Conservation (phyloP, 2,329 filamentous ascomycete genomes). For the Dactylonectria macrodidyma region DNA sequence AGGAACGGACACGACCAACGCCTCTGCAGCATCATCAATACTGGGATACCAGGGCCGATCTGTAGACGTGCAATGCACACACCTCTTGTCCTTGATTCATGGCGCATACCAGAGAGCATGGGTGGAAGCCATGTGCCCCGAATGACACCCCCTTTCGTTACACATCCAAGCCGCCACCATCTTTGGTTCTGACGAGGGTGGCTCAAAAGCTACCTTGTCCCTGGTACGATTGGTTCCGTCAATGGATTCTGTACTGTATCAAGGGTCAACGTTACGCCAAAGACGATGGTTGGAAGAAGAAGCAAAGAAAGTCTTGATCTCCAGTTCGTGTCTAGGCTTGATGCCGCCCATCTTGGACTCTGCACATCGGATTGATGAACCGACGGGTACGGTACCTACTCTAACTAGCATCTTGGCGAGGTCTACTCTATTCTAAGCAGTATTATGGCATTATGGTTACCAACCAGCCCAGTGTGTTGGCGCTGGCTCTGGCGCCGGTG, state of each 20-base stretch:
- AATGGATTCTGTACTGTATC: slow-evolving; percentile 7
- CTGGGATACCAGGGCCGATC: background rate
- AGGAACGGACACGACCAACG: background rate
- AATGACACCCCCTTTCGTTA: slow-evolving; percentile 13
- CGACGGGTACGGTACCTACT: background rate
- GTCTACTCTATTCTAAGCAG: slow-evolving; percentile 13
- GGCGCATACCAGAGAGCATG: slow-evolving; percentile 11
- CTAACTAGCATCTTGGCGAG: background rate
- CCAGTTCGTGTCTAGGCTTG: slow-evolving; percentile 20
- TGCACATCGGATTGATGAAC: slow-evolving; percentile 10
- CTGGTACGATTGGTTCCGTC: background rate
- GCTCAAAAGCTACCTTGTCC: slow-evolving; percentile 9
- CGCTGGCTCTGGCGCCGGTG: slow-evolving; percentile 11
- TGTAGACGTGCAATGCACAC: slow-evolving; percentile 9
- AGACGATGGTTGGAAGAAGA: slow-evolving; percentile 21
- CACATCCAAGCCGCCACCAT: slow-evolving; percentile 2
- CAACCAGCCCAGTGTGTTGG: background rate
- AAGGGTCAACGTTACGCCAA: slow-evolving; percentile 13
- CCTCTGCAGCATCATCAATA: background rate
- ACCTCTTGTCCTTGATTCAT: slow-evolving; percentile 12
- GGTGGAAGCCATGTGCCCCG: slow-evolving; percentile 16
- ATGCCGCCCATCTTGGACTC: slow-evolving; percentile 20
- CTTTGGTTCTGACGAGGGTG: slow-evolving; percentile 13
- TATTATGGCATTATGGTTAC: background rate
- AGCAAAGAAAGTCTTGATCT: slow-evolving; percentile 28